Evolutionary conservation across 768 basidiomycete genomes (phyloP).

Genomic region (Rhodocollybia butyracea): DNA sequence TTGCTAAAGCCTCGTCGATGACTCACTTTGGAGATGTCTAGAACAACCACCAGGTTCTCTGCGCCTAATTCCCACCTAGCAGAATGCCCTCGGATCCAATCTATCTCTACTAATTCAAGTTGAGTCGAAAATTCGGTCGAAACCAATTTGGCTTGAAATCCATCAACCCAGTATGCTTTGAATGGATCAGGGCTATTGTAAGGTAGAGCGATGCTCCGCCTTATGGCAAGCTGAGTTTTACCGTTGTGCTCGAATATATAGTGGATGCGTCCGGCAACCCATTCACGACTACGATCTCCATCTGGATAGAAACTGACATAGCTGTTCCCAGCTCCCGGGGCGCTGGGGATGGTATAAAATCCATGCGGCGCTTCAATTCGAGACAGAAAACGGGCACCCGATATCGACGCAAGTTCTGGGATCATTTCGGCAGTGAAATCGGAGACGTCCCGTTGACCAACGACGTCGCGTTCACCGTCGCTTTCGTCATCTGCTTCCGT

Average conservation of each 20-base stretch:
- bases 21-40: too few species aligned
- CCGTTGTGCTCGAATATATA: not conserved
- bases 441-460: not conserved
- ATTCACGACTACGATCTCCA: not conserved
- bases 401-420: too few species aligned
- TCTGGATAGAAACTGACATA: not conserved
- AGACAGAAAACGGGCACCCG: too few species aligned
- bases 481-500: not conserved
- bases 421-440: too few species aligned
- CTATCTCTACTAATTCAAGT: not conserved
- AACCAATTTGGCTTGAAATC: not conserved
- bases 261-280: conserved; percentile 2
- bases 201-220: not conserved
- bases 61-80: conserved; percentile 9
- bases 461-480: not conserved
- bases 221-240: not conserved
- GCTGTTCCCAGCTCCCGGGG: not conserved
- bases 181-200: not conserved
- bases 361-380: not conserved
- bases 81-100: not conserved
- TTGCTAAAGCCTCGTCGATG: too few species aligned
- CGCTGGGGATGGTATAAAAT: not conserved
- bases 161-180: not conserved
- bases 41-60: too few species aligned
- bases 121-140: not conserved